Evolutionary conservation across 1,284 basidiomycete species (phyloP).

Genomic region (Malassezia psittaci): DNA sequence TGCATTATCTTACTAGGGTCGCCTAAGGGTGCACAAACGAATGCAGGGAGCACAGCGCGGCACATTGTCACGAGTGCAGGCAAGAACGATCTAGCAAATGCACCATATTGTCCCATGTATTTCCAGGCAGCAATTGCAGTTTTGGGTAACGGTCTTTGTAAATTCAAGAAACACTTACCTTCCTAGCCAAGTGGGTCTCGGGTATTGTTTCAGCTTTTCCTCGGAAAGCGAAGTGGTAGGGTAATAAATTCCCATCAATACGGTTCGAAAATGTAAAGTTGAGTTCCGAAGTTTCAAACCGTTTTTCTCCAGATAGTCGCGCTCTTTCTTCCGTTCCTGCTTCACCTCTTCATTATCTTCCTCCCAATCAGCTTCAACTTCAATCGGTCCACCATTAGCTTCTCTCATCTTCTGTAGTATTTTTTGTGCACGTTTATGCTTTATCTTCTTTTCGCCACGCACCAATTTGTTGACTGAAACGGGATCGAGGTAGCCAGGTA

Average conservation of each 20-base stretch:
- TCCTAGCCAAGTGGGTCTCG: slow-evolving; percentile 27
- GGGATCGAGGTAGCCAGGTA: slow-evolving; percentile 13
- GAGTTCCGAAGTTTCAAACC: slow-evolving; percentile 19
- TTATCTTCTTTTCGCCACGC: slow-evolving; percentile 18
- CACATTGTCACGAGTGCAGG: slow-evolving; percentile 25
- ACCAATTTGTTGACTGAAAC: slow-evolving; percentile 11
- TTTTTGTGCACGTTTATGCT: slow-evolving; percentile 19
- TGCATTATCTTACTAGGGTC: slow-evolving; percentile 19
- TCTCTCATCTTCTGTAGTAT: slow-evolving; percentile 8
- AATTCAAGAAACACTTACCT: not conserved
- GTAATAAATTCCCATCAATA: slow-evolving; percentile 39
- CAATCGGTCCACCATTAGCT: not conserved
- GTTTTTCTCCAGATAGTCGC: not conserved
- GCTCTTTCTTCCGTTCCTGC: not conserved
- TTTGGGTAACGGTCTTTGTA: slow-evolving; percentile 19
- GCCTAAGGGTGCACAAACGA: slow-evolving; percentile 25
- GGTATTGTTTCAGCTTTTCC: slow-evolving; percentile 18
- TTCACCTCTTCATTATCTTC: not conserved
- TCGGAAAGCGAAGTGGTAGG: slow-evolving; percentile 16
- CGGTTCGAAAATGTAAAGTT: slow-evolving; percentile 32
- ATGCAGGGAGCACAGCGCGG: slow-evolving; percentile 18
- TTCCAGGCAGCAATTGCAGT: slow-evolving; percentile 20
- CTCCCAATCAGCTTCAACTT: not conserved
- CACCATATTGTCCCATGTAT: slow-evolving; percentile 38
- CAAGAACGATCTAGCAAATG: slow-evolving; percentile 21